Percentiles rank a stretch among this genome's conserved stretches.
These are phyloP conservation scores for Funneliformis caledonium DNA, from an alignment of 371 early-diverging fungal species.

Conservation along the genomic window DNA sequence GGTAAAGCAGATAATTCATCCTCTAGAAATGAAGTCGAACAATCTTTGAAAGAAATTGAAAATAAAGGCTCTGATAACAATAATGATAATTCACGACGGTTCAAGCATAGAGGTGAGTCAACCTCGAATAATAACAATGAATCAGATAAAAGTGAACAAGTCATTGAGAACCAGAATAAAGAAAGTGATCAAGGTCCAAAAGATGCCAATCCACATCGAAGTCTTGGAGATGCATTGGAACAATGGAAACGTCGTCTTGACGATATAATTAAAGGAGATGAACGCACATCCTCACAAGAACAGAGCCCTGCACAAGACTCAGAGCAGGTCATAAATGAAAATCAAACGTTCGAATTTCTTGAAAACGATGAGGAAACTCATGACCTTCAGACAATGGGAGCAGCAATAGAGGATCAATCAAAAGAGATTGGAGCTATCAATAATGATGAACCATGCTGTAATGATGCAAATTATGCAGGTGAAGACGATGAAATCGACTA, in stretches of 20 bases:
- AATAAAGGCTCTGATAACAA: background rate
- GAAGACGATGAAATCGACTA: conserved; percentile 60
- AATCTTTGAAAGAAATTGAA: background rate
- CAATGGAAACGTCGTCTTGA: conserved; percentile 87
- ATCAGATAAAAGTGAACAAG: conserved; percentile 44
- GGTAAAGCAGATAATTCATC: background rate
- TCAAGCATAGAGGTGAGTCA: background rate
- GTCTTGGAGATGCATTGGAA: conserved; percentile 88
- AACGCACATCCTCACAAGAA: conserved; percentile 47
- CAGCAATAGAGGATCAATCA: conserved; percentile 77
- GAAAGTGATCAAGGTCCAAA: background rate
- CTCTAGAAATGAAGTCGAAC: background rate
- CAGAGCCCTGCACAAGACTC: conserved; percentile 52
- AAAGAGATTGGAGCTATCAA: conserved; percentile 62
- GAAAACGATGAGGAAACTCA: conserved; percentile 76
- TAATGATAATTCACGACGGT: background rate
- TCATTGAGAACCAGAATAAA: conserved; percentile 42
- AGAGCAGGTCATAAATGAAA: conserved; percentile 60
- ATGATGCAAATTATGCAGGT: conserved; percentile 61
- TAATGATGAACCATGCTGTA: conserved; percentile 58
- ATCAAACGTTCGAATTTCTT: conserved; percentile 75
- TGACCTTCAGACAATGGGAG: conserved; percentile 78
- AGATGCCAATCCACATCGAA: conserved; percentile 75
- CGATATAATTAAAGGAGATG: conserved; percentile 57
- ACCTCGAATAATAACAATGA: conserved; percentile 40